These are phyloP conservation scores for Colletotrichum sp. DNA, from an alignment of 2,329 filamentous ascomycete genomes.

Conservation along the genomic window DNA sequence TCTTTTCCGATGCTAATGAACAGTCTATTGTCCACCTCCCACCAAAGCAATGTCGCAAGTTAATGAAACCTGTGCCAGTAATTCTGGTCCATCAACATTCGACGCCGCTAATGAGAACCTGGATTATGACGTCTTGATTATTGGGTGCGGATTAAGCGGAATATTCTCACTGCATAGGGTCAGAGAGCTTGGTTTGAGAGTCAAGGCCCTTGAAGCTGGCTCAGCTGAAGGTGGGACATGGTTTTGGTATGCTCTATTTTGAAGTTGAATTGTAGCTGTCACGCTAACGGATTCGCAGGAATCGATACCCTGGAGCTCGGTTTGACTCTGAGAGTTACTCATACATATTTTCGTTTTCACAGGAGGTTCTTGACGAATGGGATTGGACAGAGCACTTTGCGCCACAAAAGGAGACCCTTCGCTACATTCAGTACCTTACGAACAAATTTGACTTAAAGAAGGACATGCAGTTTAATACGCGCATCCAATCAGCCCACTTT, in stretches of 20 bases:
- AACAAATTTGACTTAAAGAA: slow-evolving; percentile 38
- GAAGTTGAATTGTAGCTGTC: background rate
- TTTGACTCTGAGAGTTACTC: slow-evolving; percentile 52
- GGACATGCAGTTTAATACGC: slow-evolving; percentile 35
- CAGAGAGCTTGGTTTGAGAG: slow-evolving; percentile 38
- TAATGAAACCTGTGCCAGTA: background rate
- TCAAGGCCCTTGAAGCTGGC: slow-evolving; percentile 44
- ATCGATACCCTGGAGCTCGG: slow-evolving; percentile 50
- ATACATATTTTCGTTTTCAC: slow-evolving; percentile 47
- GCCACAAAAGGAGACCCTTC: slow-evolving; percentile 38
- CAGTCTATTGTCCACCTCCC: background rate
- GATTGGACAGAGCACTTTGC: slow-evolving; percentile 40
- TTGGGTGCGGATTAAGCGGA: slow-evolving; percentile 45
- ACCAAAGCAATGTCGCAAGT: background rate
- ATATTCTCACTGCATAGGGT: slow-evolving; percentile 46
- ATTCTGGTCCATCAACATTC: background rate
- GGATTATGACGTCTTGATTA: slow-evolving; percentile 41
- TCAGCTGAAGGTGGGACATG: slow-evolving; percentile 50
- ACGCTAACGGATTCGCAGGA: slow-evolving; percentile 20
- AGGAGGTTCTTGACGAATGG: slow-evolving; percentile 47
- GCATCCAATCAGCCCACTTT: slow-evolving; percentile 32
- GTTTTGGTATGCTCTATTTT: slow-evolving; percentile 35
- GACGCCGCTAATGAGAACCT: slow-evolving; percentile 18
- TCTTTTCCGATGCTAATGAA: background rate
- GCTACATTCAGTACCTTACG: slow-evolving; percentile 42